Evolutionary conservation across 495 filamentous ascomycete genomes (phyloP).

Genomic region (Opeltia flavorubescens): DNA sequence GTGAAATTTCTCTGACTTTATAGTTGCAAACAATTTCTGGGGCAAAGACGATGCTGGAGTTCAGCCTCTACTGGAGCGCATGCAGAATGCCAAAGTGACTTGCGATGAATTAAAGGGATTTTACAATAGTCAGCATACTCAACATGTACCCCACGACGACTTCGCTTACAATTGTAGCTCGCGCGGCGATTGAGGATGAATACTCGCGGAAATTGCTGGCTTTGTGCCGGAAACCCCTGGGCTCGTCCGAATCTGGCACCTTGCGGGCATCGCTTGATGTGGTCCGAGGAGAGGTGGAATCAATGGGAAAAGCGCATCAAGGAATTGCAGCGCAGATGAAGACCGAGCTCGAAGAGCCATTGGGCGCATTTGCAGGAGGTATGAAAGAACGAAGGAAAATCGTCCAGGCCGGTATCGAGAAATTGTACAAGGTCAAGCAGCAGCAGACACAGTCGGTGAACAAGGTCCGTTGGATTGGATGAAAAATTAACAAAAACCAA

Average conservation of each 20-base stretch:
- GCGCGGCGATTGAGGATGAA: constrained; percentile 91
- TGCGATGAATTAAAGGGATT: constrained; percentile 89
- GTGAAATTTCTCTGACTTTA: constrained; percentile 6
- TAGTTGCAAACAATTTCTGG: constrained; percentile 99
- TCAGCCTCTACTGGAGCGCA: constrained; percentile 80
- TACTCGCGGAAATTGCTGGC: constrained; percentile 85
- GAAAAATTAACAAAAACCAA: background rate
- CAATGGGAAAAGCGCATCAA: constrained; percentile 86
- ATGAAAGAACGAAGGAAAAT: constrained; percentile 95
- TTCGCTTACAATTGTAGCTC: constrained; percentile 37
- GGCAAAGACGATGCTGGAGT: constrained; percentile 98
- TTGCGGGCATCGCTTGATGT: constrained; percentile 73
- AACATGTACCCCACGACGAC: background rate
- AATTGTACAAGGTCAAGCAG: constrained; percentile 79
- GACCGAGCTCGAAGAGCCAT: constrained; percentile 87
- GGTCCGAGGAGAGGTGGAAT: constrained; percentile 80
- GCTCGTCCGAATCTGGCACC: constrained; percentile 76
- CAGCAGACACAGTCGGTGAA: constrained; percentile 85
- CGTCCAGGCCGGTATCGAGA: constrained; percentile 83
- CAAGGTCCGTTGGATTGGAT: constrained; percentile 43
- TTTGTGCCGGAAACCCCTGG: constrained; percentile 76
- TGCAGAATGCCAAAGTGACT: constrained; percentile 90
- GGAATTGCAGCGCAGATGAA: constrained; percentile 89
- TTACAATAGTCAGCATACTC: constrained; percentile 67
- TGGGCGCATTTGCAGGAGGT: constrained; percentile 79